Conservation (phyloP, 2,329 filamentous ascomycete species). For the Neofusicoccum kwambonambiense region DNA sequence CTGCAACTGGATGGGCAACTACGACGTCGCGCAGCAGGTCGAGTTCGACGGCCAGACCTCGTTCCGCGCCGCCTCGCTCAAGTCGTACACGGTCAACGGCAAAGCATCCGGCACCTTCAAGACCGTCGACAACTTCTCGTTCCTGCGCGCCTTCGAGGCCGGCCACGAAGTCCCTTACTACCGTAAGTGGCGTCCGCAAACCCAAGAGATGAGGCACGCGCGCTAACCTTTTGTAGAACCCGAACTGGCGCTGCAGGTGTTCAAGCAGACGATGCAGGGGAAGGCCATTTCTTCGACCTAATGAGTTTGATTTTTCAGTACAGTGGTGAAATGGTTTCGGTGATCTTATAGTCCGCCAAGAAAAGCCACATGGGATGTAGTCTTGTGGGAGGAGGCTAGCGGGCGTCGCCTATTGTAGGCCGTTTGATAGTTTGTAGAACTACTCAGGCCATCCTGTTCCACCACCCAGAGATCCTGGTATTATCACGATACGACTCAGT, state of each 20-base stretch:
- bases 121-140: slow-evolving; percentile 50
- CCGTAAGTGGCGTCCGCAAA: slow-evolving; percentile 22
- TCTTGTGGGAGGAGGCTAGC: no score
- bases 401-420: no score
- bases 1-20: slow-evolving; percentile 42
- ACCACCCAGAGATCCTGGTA: no score
- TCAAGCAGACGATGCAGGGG: slow-evolving; percentile 47
- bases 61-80: slow-evolving; percentile 41
- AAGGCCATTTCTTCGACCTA: slow-evolving; percentile 37
- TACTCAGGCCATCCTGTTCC: no score
- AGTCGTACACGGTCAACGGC: slow-evolving; percentile 51
- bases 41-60: slow-evolving; percentile 41
- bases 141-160: slow-evolving; percentile 49
- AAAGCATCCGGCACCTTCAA: slow-evolving; percentile 52
- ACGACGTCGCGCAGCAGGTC: slow-evolving; percentile 46
- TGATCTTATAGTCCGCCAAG: no score
- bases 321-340: no score
- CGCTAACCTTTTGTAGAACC: slow-evolving; percentile 34
- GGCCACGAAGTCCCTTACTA: slow-evolving; percentile 43
- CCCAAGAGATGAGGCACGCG: background rate
- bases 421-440: no score
- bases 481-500: no score
- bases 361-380: no score
- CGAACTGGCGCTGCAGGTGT: slow-evolving; percentile 46
- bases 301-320: background rate